Base-by-base conservation (phyloP, 257 asterid genomes). In the Scutellaria galericulata region DNA sequence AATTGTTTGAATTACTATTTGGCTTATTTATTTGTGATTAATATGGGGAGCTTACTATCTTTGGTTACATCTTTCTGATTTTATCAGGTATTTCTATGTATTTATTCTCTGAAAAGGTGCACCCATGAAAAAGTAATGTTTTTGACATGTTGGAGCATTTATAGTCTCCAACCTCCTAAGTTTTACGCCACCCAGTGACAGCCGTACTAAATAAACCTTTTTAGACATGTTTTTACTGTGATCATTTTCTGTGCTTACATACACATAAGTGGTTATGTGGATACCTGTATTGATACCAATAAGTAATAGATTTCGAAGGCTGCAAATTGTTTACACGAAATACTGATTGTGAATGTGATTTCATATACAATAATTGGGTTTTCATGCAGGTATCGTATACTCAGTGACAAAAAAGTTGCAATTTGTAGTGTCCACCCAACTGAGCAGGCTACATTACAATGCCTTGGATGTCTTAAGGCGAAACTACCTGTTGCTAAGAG, bases 351-450 rank as follows among this genome's bases (percentile, higher is more conserved):
- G 50, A 12, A 59, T 48, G n/a, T 47, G 24, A 51, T 58, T 42
- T 37, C 37, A 22, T 5, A 3, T 13, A 39, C 15, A 68, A 37
- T 57, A 12, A 52, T 58, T 74, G 70, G 57, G 54, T 74, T 44
- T 55, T 62, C 58, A 63, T 83, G 72, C 85, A 95, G 99, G 99
- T 95, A 90, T 57, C 92, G 99, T 40, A 79, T 95, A 79, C 98
- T 90, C 77, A 95, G 97, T 87, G 98, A 95, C 84, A 88, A 64
- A 73, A 88, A 88, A 79, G 90, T 88, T 71, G 83, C 98, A 64
- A 87, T 92, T 67, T 95, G 99, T 77, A 88, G 97, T 71, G 86
- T 95, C 66, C 99, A 95, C 79, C 96, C 98, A 68, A 83, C 98
- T 22, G 97, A 86, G 81, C 96, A 90, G 79, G 99, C 99, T 47